Base-by-base conservation (phyloP, 2,329 filamentous ascomycete genomes). In the Dactylellina cionopaga region DNA sequence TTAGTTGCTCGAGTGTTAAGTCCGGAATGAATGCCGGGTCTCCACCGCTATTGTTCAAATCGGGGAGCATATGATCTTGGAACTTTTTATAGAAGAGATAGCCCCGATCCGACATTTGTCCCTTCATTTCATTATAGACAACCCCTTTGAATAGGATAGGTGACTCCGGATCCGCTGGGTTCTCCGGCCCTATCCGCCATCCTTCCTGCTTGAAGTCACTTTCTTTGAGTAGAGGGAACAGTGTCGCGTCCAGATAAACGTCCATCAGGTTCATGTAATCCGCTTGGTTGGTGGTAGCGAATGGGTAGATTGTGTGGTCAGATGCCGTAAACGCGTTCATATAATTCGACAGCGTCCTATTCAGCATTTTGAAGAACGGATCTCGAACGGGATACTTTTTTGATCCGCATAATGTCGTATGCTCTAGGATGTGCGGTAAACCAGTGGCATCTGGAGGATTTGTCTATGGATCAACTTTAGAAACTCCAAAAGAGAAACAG, bases 121-220 rank as follows among this genome's bases (percentile, higher is more conserved):
- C 95, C 82, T 99, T 99, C 95, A 99, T 99, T 83, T 99, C 95
- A 78, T 99, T 99, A 83, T 98, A 98, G 0, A 98, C 94, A 0
- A 98, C 95, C 24, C 94, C 94, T 82, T 98, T 98, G 85, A 98
- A 98, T 0, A 96, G 91, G 39, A 96, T 82, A 74, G 27, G 83
- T 83, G 59, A 85, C 77, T 47, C 76, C 0, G 89, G 85, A 54
- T 86, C 65, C 7, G 56, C 83, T 0, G 89, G 92, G 79, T 98
- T 95, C 81, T 96, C 92, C 0, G 95, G 95, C 0, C 95, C 95
- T 75, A 99, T 88, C 51, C 95, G 88, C 95, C 95, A 99, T 54
- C 95, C 95, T 81, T 99, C 95, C 80, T 99, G 95, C 7, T 90
- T 89, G 77, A 98, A 99, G 80, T 99, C 95, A 68, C 90, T 91